These are phyloP conservation scores for Talinum fruticosum DNA, from an alignment of 148 eudicot species.

Conservation along the genomic window DNA sequence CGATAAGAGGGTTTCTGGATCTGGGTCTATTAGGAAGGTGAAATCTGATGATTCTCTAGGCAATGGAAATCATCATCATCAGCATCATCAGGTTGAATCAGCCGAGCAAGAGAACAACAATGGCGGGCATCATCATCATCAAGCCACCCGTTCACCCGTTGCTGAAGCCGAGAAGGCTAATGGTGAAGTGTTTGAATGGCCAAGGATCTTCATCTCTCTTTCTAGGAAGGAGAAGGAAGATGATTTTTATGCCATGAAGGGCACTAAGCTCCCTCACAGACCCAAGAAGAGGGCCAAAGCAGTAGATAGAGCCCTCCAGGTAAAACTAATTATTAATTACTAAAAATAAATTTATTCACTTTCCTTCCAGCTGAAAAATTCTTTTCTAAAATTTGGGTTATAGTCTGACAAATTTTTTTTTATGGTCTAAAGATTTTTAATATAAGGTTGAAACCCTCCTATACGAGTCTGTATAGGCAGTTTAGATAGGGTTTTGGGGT, in stretches of 20 bases:
- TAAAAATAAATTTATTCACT: background rate
- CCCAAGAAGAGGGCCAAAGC: constrained; percentile 51
- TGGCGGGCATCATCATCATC: background rate
- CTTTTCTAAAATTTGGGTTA: no score
- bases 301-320: constrained; percentile 50
- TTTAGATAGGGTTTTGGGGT: no score
- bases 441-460: no score
- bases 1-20: constrained; percentile 16
- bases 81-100: background rate
- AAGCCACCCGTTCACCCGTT: constrained; percentile 2
- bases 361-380: no score
- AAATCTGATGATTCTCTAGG: constrained; percentile 21
- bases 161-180: constrained; percentile 17
- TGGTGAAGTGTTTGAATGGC: constrained; percentile 41
- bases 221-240: constrained; percentile 49
- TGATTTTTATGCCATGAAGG: constrained; percentile 50
- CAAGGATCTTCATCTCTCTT: constrained; percentile 40
- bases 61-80: constrained; percentile 10
- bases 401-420: no score
- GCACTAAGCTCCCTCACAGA: constrained; percentile 46
- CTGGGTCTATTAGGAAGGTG: constrained; percentile 26
- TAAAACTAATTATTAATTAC: background rate
- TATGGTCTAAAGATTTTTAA: no score
- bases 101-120: constrained; percentile 8
- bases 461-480: no score